Evolutionary conservation across 2,329 filamentous ascomycete genomes (phyloP), one percentile per base, ranked within the genome.

Genomic region (Pseudogymnoascus sp.): DNA sequence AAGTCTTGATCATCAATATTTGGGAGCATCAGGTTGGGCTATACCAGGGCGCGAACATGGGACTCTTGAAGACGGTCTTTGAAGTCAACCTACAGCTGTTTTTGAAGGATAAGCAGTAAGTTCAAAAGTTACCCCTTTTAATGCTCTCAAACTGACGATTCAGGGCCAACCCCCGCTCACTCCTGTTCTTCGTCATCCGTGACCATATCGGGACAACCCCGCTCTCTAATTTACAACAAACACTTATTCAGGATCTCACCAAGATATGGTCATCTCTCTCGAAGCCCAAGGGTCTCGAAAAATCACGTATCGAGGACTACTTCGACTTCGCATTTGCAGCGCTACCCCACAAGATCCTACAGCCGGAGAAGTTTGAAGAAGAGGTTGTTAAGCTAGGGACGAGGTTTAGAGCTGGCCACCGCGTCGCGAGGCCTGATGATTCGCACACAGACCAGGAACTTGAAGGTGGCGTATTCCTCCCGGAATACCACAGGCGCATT

Each of bases 21-120:
- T 99, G 94, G 94, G 94, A 99, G 76, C 93, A 97, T 74, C 94
- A 99, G 76, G 94, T 99, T 64, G 94, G 94, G 57, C 75, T 99
- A 74, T 99, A 99, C 73, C 93, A 99, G 77, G 94, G 94, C 62
- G 94, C 94, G 69, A 99, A 99, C 74, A 99, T 99, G 94, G 94
- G 94, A 7, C 77, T 99, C 69, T 79, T 99, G 70, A 99, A 99
- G 82, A 99, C 95, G 0, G 94, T 99, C 3, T 99, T 99, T 69
- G 94, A 99, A 77, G 94, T 99, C 74, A 99, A 99, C 73, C 74
- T 99, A 72, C 93, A 97, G 75, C 80, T 99, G 28, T 99, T 99
- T 76, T 80, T 97, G 68, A 97, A 97, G 78, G 92, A 97, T 73
- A 91, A 87, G 74, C 90, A 91, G 89, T 93, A 82, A 70, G 86